Evolutionary conservation across 169 alveolate genomes (phyloP), one percentile per base, ranked within the genome.

Genomic region (Plasmodium reichenowi): DNA sequence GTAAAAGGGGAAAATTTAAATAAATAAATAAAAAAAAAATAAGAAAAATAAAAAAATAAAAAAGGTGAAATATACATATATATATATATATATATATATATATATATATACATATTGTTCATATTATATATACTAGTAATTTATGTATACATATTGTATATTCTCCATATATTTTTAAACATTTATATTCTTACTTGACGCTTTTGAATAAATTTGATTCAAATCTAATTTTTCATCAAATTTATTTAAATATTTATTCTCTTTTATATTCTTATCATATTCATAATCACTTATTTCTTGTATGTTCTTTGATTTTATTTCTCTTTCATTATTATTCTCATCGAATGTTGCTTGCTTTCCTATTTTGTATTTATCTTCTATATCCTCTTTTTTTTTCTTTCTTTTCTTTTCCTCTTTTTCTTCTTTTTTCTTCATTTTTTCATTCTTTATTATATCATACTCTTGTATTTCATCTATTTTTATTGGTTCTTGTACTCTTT

Each of bases 221-320:
- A 76, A 24, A 7, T 76, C 88, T 38, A 76, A 63, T 62, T 76
- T 68, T 29, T 76, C 88, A 29, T 63, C 88, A 76, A 76, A 76
- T 38, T 32, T 76, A 13, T 66, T 63, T 76, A 63, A 15, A 52
- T 63, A 12, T n/a, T 24, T 58, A 20, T 20, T 32, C 9, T 60
- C 88, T 29, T 59, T 74, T 29, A 67, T 48, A 50, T 72, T 15
- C 17, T 29, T 60, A 17, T 74, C 26, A 24, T 59, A 5, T 32
- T 32, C 45, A 5, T 47, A 15, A 43, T 29, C 66, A 58, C 12
- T n/a, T 58, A 17, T 2, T 17, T 58, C 66, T 12, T 13, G 66
- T 24, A 58, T 32, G 8, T 32, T 58, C 72, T 63, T 63, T 20
- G 29, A 63, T 9, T 63, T 45, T 13, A 22, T 20, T 13, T 17